A percentile compares a stretch with the other conserved stretches of the same genome.
phyloP scores from a whole-genome alignment of 129 eudicot genomes.

The Mikania micrantha region DNA sequence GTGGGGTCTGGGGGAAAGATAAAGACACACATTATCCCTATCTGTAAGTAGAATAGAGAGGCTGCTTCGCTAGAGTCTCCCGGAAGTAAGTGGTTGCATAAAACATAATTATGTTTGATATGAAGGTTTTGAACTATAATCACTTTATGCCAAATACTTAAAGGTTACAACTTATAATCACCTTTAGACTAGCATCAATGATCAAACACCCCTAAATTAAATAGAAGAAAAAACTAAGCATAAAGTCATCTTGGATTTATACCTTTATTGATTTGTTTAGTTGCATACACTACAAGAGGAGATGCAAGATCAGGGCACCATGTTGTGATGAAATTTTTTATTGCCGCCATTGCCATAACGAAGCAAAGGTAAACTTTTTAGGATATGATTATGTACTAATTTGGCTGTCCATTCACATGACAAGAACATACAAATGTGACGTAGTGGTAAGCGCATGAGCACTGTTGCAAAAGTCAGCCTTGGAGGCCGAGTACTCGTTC shows the following conservation, averaged over 20 bases:
- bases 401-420: neutral
- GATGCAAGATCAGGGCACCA: constrained; percentile 65
- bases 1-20: too few relatives aligned
- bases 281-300: constrained; percentile 60
- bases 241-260: neutral
- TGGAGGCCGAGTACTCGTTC: too few relatives aligned
- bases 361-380: constrained; percentile 36
- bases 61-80: too few relatives aligned
- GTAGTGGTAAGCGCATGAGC: neutral
- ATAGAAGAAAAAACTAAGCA: neutral
- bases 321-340: constrained; percentile 61
- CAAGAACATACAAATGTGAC: neutral
- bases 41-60: too few relatives aligned
- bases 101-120: neutral
- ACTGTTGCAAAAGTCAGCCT: too few relatives aligned
- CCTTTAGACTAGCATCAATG: neutral
- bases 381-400: neutral
- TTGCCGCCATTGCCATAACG: constrained; percentile 76
- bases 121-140: neutral
- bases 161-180: neutral
- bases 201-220: neutral
- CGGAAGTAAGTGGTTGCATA: too few relatives aligned
- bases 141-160: neutral
- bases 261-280: constrained; percentile 25
- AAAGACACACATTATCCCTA: too few relatives aligned